phyloP scores from a whole-genome alignment of 306 rosid genomes.

The Medicago ruthenica region DNA sequence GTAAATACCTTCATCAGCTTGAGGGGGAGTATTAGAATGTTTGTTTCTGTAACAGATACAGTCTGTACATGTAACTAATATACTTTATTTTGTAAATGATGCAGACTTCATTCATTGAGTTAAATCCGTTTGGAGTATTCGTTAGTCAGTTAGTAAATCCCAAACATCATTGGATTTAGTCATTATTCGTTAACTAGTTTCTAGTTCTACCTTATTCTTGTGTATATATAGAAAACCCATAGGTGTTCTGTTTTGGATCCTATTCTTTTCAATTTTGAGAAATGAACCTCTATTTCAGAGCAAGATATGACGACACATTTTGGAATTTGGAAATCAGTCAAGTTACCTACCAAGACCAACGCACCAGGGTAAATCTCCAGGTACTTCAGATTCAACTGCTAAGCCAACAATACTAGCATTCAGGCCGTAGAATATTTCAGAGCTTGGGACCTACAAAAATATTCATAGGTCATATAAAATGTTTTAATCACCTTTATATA shows the following conservation, averaged over 20 bases:
- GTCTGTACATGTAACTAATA: background rate
- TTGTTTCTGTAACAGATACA: background rate
- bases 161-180: background rate
- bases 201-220: background rate
- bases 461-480: slow-evolving; percentile 15
- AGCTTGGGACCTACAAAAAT: slow-evolving; percentile 71
- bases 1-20: background rate
- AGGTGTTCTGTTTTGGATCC: background rate
- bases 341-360: slow-evolving; percentile 85
- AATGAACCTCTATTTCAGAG: slow-evolving; percentile 6
- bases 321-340: slow-evolving; percentile 29
- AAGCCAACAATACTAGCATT: slow-evolving; percentile 89
- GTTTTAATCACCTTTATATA: background rate
- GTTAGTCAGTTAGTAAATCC: background rate
- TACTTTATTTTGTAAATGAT: background rate
- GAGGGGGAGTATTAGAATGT: background rate
- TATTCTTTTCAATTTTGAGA: slow-evolving; percentile 5
- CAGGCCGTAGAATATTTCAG: slow-evolving; percentile 72
- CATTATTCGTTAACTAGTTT: background rate
- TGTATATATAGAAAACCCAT: background rate
- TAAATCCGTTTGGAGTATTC: background rate
- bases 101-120: background rate
- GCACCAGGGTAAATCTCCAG: slow-evolving; percentile 71
- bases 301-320: slow-evolving; percentile 12
- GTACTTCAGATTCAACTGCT: slow-evolving; percentile 68